A percentile compares a stretch with the other conserved stretches of the same genome.
These are phyloP conservation scores for Lachnellula suecica DNA, from an alignment of 2,329 filamentous ascomycete species.

Conservation along the genomic window DNA sequence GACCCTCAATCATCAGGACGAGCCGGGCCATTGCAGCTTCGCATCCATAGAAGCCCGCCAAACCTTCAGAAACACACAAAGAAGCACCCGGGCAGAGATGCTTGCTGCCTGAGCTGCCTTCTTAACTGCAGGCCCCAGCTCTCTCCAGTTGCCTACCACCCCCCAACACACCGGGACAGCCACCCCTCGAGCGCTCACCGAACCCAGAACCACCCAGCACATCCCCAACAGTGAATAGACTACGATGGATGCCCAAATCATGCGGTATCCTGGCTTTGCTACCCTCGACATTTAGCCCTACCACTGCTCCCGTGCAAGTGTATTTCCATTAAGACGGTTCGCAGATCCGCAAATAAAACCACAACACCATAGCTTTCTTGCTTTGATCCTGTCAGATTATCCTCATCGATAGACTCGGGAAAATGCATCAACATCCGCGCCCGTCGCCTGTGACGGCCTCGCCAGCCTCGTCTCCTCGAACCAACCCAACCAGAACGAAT, in stretches of 20 bases:
- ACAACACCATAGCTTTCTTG: conserved; percentile 20
- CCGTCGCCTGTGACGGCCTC: conserved; percentile 71
- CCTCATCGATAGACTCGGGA: conserved; percentile 19
- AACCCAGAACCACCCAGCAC: conserved; percentile 6
- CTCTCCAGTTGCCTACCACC: conserved; percentile 19
- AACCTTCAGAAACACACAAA: conserved; percentile 11
- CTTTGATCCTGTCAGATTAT: too few species aligned
- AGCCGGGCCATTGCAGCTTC: background rate
- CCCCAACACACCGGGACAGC: background rate
- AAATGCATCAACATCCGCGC: conserved; percentile 90
- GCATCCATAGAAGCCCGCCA: background rate
- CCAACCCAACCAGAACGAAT: conserved; percentile 71
- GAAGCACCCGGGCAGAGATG: conserved; percentile 5
- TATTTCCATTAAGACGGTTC: conserved; percentile 20
- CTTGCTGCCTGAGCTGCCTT: conserved; percentile 25
- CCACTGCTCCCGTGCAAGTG: conserved; percentile 24
- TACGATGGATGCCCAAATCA: conserved; percentile 34
- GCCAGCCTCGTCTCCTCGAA: conserved; percentile 69
- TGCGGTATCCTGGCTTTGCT: conserved; percentile 30
- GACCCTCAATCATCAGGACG: background rate
- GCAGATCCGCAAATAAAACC: conserved; percentile 20
- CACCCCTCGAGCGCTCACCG: conserved; percentile 14
- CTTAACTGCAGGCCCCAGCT: conserved; percentile 22
- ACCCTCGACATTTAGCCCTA: conserved; percentile 29
- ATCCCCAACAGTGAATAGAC: conserved; percentile 11